These are phyloP conservation scores for Gillenia trifoliata DNA, from an alignment of 306 rosid species.

Conservation along the genomic window DNA sequence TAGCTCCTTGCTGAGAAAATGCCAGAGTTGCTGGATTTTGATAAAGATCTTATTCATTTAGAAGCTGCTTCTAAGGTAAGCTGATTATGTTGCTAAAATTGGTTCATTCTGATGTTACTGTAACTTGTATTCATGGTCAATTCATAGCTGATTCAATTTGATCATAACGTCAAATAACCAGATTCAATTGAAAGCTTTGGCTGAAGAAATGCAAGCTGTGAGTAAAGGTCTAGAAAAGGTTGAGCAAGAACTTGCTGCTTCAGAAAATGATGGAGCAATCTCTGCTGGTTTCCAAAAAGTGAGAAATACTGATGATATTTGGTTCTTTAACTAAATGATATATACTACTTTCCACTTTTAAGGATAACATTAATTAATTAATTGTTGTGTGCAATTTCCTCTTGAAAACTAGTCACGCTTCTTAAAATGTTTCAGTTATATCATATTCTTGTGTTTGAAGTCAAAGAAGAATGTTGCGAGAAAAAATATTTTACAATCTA, in stretches of 20 bases:
- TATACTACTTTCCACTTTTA: not conserved
- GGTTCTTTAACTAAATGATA: not conserved
- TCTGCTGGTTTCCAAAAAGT: slow-evolving; percentile 85
- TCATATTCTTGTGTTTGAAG: no score
- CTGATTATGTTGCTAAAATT: slow-evolving; percentile 16
- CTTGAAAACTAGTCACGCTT: not conserved
- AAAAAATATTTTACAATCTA: not conserved
- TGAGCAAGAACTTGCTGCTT: slow-evolving; percentile 87
- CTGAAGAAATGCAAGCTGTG: slow-evolving; percentile 99
- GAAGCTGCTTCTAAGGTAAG: slow-evolving; percentile 96
- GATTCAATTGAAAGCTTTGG: slow-evolving; percentile 95
- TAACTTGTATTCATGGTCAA: not conserved
- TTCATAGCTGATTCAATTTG: not conserved
- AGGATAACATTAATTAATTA: not conserved
- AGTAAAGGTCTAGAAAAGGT: slow-evolving; percentile 97
- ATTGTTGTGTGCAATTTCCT: not conserved
- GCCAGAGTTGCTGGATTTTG: slow-evolving; percentile 93
- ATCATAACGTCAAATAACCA: slow-evolving; percentile 31
- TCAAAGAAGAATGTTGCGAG: not conserved
- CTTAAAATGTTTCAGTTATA: not conserved
- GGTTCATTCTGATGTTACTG: slow-evolving; percentile 10
- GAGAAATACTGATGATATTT: slow-evolving; percentile 11
- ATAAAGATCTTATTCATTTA: slow-evolving; percentile 83
- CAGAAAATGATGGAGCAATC: slow-evolving; percentile 81
- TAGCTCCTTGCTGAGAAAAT: slow-evolving; percentile 91